phyloP scores from a whole-genome alignment of 2,329 filamentous ascomycete genomes.

The Ophiostoma ips region DNA sequence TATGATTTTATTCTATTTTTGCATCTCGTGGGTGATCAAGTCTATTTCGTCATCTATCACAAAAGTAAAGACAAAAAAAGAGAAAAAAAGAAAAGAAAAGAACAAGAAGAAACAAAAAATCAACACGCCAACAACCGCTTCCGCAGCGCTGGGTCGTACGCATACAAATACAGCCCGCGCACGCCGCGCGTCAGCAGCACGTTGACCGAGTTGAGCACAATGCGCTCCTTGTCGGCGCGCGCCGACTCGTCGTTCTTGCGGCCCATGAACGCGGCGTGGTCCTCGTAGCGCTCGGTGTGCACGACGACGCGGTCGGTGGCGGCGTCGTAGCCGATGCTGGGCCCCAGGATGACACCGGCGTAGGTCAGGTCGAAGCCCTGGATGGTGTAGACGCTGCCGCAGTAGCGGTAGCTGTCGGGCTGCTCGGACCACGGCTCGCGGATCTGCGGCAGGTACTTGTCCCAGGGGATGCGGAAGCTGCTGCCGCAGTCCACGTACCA shows the following conservation, averaged over 20 bases:
- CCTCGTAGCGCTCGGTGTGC: neutral
- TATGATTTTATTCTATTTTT: conserved; percentile 2
- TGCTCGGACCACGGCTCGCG: neutral
- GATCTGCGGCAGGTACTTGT: neutral
- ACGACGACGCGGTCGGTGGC: neutral
- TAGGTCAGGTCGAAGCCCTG: neutral
- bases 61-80: neutral
- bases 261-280: neutral
- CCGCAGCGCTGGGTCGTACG: neutral
- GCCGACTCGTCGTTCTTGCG: neutral
- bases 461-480: neutral
- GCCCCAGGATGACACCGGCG: neutral
- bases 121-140: neutral
- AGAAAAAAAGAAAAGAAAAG: no score
- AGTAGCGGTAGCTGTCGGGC: neutral
- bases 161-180: neutral
- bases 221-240: neutral
- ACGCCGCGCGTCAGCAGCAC: neutral
- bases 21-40: no score
- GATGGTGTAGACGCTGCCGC: neutral
- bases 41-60: no score
- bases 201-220: neutral
- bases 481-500: neutral
- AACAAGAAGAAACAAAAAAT: no score
- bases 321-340: neutral